Evolutionary conservation across 352 stramenopile genomes (phyloP).

Genomic region (Phytophthora hibernalis): DNA sequence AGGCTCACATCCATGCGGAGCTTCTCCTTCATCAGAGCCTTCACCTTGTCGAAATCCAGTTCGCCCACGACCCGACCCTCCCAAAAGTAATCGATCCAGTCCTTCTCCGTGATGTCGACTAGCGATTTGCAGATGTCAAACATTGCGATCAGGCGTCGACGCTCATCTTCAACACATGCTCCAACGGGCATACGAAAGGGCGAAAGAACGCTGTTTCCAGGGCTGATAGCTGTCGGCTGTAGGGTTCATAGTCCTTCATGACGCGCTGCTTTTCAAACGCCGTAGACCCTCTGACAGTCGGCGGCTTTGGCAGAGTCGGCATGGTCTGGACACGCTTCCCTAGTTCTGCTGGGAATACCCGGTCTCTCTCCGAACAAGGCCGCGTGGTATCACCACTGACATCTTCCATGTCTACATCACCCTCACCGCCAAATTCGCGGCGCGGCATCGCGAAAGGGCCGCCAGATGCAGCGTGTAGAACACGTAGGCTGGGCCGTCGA

Average conservation of each 20-base stretch:
- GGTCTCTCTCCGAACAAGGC: too few relatives aligned
- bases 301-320: conserved; percentile 10
- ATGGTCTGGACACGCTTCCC: conserved; percentile 12
- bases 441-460: too few relatives aligned
- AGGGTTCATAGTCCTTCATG: conserved; percentile 19
- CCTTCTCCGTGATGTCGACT: too few relatives aligned
- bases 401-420: too few relatives aligned
- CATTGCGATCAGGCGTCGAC: conserved; percentile 9
- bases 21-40: not conserved
- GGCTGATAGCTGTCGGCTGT: conserved; percentile 13
- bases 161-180: conserved; percentile 21
- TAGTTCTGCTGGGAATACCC: not conserved
- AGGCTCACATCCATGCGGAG: not conserved
- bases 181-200: conserved; percentile 8
- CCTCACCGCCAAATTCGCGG: too few relatives aligned
- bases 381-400: too few relatives aligned
- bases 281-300: conserved; percentile 9
- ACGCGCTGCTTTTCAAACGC: conserved; percentile 4
- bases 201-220: conserved; percentile 13
- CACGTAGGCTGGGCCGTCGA: not conserved
- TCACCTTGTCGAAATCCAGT: conserved; percentile 22
- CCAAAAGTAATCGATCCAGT: conserved; percentile 27
- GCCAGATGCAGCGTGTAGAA: too few relatives aligned
- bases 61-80: conserved; percentile 11
- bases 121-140: conserved; percentile 21